phyloP scores from a whole-genome alignment of 352 stramenopile species.

The Pythium pyrilobum region DNA sequence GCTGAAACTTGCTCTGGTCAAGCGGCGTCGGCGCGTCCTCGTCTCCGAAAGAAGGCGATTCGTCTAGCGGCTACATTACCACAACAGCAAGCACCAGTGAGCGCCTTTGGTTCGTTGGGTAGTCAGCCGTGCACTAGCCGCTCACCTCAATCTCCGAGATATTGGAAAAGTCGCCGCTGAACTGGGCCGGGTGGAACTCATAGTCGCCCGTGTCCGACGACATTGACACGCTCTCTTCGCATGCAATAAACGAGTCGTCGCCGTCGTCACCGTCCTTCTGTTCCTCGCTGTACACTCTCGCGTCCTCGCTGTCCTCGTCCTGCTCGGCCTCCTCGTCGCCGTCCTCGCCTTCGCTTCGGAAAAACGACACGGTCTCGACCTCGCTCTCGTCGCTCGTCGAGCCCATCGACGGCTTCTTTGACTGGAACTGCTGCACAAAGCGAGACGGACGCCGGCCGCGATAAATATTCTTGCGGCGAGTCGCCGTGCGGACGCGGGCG shows the following conservation, averaged over 20 bases:
- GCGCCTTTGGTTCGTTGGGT: too few species aligned
- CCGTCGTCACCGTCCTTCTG: constrained; percentile 7
- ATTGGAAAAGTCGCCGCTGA: neutral
- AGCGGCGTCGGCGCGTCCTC: neutral
- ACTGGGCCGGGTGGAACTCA: constrained; percentile 9
- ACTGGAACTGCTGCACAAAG: neutral
- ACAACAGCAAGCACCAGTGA: neutral
- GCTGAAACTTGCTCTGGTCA: neutral
- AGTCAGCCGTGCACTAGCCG: neutral
- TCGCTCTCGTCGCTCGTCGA: constrained; percentile 26
- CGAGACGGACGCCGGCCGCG: constrained; percentile 17
- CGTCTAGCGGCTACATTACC: neutral
- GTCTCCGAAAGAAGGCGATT: neutral
- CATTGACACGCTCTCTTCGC: constrained; percentile 7
- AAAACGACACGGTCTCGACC: constrained; percentile 41
- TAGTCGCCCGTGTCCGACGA: constrained; percentile 10
- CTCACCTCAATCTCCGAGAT: constrained; percentile 14
- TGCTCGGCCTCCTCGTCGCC: constrained; percentile 21
- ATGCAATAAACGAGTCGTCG: neutral
- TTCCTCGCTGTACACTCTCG: constrained; percentile 9
- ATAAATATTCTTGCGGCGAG: constrained; percentile 47
- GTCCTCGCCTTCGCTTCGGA: constrained; percentile 24
- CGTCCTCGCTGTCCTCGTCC: constrained; percentile 20
- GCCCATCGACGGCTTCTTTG: neutral
- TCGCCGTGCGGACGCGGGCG: constrained; percentile 38